Evolutionary conservation across 2,329 filamentous ascomycete species (phyloP), one percentile per base, ranked within the genome.

Genomic region (Phoma sp.): DNA sequence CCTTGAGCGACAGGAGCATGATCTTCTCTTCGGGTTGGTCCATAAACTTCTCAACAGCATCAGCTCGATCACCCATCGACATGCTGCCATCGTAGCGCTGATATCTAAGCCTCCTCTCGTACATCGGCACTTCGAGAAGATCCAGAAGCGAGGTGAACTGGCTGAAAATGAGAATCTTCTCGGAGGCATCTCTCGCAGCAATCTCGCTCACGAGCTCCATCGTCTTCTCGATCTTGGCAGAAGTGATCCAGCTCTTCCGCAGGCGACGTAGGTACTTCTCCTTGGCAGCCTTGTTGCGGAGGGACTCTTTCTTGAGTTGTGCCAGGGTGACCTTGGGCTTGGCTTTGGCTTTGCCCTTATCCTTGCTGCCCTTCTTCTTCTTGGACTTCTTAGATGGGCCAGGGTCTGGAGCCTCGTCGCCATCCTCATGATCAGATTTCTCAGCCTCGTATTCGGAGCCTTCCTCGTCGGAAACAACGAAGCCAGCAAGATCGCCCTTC

Each of bases 91-190:
- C 90, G 71, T 92, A 93, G 32, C 90, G 88, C 40, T 83, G 81
- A 65, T 87, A 89, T 26, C 77, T 76, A 68, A 84, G 81, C 15
- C 80, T 79, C 43, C 81, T 77, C n/a, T 82, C 77, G 49, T 79
- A 77, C 57, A 93, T 84, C 0, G 89, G 87, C 5, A 93, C 82
- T 73, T 93, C 89, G 14, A 93, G 78, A 5, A 93, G 80, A 72
- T 93, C 90, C 2, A 95, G 84, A 15, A 93, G 80, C 0, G 89
- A 87, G 0, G 91, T 93, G 77, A 90, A 95, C 65, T 92, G 90
- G 51, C 87, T 90, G 77, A 95, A 95, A 58, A 95, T 83, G 47
- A 95, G 88, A 0, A 88, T 91, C 74, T 93, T 93, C 71, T 92
- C 88, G 1, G 81, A 82, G 2, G 83, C 67, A 26, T 79, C 77